Conservation (phyloP, 495 filamentous ascomycete species). For the Talaromyces borbonicus region DNA sequence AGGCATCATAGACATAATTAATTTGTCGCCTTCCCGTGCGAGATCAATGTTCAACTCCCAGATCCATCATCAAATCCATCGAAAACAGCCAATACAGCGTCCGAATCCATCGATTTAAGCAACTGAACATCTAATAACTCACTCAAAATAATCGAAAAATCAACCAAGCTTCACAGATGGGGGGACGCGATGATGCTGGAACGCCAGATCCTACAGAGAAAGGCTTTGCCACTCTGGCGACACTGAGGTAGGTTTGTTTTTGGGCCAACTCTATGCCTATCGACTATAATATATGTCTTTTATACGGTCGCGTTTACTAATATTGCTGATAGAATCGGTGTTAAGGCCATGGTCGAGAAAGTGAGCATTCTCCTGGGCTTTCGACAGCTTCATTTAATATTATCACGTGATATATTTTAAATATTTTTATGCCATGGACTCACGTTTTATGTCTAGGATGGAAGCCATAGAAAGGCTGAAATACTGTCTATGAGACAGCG, state of each 20-base stretch:
- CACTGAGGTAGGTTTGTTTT: constrained; percentile 47
- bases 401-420: constrained; percentile 30
- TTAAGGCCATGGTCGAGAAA: constrained; percentile 65
- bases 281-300: constrained; percentile 14
- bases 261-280: constrained; percentile 1
- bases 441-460: constrained; percentile 45
- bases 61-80: constrained; percentile 11
- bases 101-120: not conserved
- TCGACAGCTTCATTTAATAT: not conserved
- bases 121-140: not conserved
- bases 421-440: not conserved
- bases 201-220: constrained; percentile 60
- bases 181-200: constrained; percentile 37
- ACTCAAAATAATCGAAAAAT: not conserved
- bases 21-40: not conserved
- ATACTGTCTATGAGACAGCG: constrained; percentile 81
- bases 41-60: not conserved
- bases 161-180: constrained; percentile 25
- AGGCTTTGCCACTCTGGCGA: constrained; percentile 69
- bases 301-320: constrained; percentile 40
- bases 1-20: not conserved
- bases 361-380: constrained; percentile 28
- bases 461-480: constrained; percentile 79
- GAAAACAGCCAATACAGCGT: not conserved
- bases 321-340: constrained; percentile 48